phyloP scores from a whole-genome alignment of 306 rosid species.

The Chamaecrista fasciculata region DNA sequence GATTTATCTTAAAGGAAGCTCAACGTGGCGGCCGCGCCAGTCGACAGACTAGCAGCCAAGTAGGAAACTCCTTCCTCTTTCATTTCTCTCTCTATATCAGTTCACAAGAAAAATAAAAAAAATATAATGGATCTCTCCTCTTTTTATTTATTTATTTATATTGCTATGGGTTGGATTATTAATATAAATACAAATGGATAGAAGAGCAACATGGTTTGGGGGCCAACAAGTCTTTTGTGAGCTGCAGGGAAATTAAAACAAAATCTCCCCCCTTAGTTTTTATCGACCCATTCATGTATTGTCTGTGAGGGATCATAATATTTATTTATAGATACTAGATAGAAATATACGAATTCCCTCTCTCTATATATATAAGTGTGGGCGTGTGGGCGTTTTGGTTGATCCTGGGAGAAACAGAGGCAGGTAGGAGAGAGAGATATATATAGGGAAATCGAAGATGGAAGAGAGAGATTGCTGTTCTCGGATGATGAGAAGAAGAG shows the following conservation, averaged over 20 bases:
- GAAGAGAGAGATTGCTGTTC: slow-evolving; percentile 68
- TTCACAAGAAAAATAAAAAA: not conserved
- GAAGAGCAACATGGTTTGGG: slow-evolving; percentile 28
- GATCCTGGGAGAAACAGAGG: not conserved
- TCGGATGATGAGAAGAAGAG: slow-evolving; percentile 4
- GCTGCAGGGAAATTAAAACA: not conserved
- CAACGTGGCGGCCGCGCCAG: slow-evolving; percentile 82
- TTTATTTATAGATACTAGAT: not conserved
- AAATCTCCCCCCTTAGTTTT: slow-evolving; percentile 15
- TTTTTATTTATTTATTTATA: not conserved
- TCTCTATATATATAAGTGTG: no score
- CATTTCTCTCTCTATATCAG: not conserved
- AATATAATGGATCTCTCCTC: not conserved
- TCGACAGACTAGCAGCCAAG: slow-evolving; percentile 84
- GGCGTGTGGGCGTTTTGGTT: no score
- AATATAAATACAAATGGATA: slow-evolving; percentile 31
- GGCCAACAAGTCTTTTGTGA: not conserved
- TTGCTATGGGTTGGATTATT: no score
- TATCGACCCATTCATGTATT: no score
- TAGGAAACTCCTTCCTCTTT: slow-evolving; percentile 60
- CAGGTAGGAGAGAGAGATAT: not conserved
- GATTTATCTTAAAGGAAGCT: slow-evolving; percentile 65
- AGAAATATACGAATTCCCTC: not conserved
- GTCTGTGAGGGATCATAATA: not conserved
- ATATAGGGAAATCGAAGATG: not conserved